phyloP scores from a whole-genome alignment of 306 rosid genomes.

The Leucaena leucocephala region DNA sequence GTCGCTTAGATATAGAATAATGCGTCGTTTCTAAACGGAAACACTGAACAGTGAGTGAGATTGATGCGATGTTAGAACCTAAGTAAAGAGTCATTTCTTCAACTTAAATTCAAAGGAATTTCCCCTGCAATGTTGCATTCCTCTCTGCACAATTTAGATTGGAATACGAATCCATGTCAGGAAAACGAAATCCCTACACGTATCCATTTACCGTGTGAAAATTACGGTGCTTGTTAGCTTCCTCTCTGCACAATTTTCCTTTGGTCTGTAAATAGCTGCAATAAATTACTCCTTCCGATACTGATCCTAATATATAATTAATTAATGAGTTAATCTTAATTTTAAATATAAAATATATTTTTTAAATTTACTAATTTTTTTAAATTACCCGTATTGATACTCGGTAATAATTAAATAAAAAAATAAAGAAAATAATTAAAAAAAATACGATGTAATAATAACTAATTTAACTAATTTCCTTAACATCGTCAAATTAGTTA shows the following conservation, averaged over 20 bases:
- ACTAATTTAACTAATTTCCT: no score
- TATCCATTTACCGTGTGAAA: background rate
- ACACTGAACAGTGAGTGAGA: constrained; percentile 9
- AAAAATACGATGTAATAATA: no score
- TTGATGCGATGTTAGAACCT: constrained; percentile 42
- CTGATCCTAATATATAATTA: no score
- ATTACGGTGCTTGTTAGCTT: background rate
- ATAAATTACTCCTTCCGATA: no score
- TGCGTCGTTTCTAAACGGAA: background rate
- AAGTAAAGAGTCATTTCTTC: constrained; percentile 16
- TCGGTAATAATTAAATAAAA: no score
- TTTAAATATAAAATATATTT: no score
- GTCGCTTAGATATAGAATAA: background rate
- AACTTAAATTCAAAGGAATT: constrained; percentile 58
- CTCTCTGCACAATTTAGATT: background rate
- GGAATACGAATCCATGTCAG: no score
- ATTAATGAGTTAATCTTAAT: no score
- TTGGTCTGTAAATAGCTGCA: background rate
- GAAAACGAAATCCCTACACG: background rate
- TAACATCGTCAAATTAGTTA: no score
- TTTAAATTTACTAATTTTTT: no score
- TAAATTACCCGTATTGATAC: no score
- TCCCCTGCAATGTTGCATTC: background rate
- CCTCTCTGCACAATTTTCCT: background rate
- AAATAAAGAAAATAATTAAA: no score